Evolutionary conservation across 163 green algal species (phyloP).

Genomic region (Volvox carteri): DNA sequence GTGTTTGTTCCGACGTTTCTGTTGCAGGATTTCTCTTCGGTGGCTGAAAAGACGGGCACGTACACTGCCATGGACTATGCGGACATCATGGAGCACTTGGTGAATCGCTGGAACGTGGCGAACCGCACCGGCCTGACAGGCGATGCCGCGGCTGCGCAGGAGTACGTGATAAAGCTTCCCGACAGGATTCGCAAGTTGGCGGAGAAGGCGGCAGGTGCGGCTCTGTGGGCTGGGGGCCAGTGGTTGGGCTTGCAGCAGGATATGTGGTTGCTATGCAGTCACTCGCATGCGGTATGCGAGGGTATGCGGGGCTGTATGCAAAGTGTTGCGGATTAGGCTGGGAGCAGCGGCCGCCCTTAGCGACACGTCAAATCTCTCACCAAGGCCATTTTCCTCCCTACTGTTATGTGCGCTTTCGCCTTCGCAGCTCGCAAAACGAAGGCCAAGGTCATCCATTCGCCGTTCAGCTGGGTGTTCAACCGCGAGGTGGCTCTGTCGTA

Average conservation of each 20-base stretch:
- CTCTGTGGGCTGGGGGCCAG: no score
- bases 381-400: no score
- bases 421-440: conserved; percentile 52
- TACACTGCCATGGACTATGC: conserved; percentile 96
- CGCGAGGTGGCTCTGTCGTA: conserved; percentile 74
- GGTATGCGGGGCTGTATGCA: no score
- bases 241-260: no score
- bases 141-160: conserved; percentile 73
- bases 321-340: no score
- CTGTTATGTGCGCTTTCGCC: no score
- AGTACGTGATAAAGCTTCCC: conserved; percentile 94
- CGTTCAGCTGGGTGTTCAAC: conserved; percentile 93
- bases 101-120: conserved; percentile 82
- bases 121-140: conserved; percentile 58
- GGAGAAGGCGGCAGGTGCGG: conserved; percentile 77
- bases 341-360: no score
- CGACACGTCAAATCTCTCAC: no score
- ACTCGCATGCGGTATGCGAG: no score
- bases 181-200: conserved; percentile 90
- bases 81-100: conserved; percentile 96
- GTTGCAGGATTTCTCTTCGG: conserved; percentile 93
- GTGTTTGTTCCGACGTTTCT: no score
- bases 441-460: conserved; percentile 23
- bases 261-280: no score
- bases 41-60: conserved; percentile 85